phyloP scores from a whole-genome alignment of 352 stramenopile species.

The Pythium dissotocum region DNA sequence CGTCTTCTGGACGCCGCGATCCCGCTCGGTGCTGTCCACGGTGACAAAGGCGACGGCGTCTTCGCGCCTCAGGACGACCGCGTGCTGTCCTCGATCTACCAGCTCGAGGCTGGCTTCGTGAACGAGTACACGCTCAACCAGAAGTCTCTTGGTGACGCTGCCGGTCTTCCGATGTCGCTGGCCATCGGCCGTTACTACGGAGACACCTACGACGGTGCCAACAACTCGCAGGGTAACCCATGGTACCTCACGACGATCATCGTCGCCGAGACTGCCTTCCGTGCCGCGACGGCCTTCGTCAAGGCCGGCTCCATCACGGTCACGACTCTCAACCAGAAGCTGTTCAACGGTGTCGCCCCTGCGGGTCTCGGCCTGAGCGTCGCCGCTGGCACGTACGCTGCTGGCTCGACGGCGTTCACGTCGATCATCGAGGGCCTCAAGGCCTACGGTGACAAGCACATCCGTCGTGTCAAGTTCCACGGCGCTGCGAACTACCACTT shows the following conservation, averaged over 20 bases:
- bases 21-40: conserved; percentile 24
- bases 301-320: conserved; percentile 27
- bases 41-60: conserved; percentile 25
- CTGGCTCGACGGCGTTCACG: conserved; percentile 20
- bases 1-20: conserved; percentile 27
- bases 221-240: conserved; percentile 29
- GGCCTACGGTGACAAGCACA: conserved; percentile 30
- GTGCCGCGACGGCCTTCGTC: conserved; percentile 22
- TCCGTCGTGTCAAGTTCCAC: conserved; percentile 33
- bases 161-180: conserved; percentile 25
- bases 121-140: conserved; percentile 33
- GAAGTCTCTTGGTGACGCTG: conserved; percentile 9
- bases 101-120: conserved; percentile 28
- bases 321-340: conserved; percentile 28
- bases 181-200: conserved; percentile 34
- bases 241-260: conserved; percentile 29
- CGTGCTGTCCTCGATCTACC: conserved; percentile 21
- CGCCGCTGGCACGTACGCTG: conserved; percentile 16
- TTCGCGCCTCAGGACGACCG: conserved; percentile 28
- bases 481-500: conserved; percentile 26
- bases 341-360: conserved; percentile 25
- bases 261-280: conserved; percentile 22
- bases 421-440: conserved; percentile 26
- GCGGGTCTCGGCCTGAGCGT: conserved; percentile 27
- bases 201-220: conserved; percentile 27